A percentile compares a stretch with the other conserved stretches of the same genome.
These are phyloP conservation scores for Mycosphaerella sp. DNA, from an alignment of 2,329 filamentous ascomycete genomes.

Conservation along the genomic window DNA sequence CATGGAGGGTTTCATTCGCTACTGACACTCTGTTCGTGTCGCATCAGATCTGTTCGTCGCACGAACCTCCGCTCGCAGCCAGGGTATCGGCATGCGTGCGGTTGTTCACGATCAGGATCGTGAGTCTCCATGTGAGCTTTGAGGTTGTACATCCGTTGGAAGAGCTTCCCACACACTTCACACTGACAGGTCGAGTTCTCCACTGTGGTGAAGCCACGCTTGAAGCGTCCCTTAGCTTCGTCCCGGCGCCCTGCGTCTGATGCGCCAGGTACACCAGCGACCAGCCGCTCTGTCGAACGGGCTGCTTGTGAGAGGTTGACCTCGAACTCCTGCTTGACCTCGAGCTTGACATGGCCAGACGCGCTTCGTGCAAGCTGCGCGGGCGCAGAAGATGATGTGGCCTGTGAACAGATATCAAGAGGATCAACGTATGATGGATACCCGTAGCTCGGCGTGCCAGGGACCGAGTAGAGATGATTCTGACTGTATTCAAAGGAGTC, in stretches of 20 bases:
- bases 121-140: conserved; percentile 83
- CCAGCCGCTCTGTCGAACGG: neutral
- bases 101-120: conserved; percentile 64
- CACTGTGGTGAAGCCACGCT: conserved; percentile 39
- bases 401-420: conserved; percentile 14
- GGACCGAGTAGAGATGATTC: conserved; percentile 15
- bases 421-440: conserved; percentile 13
- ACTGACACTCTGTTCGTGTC: conserved; percentile 50
- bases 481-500: conserved; percentile 7
- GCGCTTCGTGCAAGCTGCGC: neutral
- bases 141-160: conserved; percentile 79
- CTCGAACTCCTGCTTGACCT: neutral
- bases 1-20: neutral
- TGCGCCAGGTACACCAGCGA: neutral
- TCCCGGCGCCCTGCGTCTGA: neutral
- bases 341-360: too few relatives aligned
- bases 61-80: conserved; percentile 72
- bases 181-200: conserved; percentile 69
- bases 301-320: neutral
- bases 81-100: conserved; percentile 58
- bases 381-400: conserved; percentile 1
- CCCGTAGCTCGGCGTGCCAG: conserved; percentile 1
- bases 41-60: conserved; percentile 68
- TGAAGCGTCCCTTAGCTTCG: conserved; percentile 17
- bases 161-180: conserved; percentile 67